These are phyloP conservation scores for Fusarium proliferatum DNA, from an alignment of 2,329 filamentous ascomycete species.

Conservation along the genomic window DNA sequence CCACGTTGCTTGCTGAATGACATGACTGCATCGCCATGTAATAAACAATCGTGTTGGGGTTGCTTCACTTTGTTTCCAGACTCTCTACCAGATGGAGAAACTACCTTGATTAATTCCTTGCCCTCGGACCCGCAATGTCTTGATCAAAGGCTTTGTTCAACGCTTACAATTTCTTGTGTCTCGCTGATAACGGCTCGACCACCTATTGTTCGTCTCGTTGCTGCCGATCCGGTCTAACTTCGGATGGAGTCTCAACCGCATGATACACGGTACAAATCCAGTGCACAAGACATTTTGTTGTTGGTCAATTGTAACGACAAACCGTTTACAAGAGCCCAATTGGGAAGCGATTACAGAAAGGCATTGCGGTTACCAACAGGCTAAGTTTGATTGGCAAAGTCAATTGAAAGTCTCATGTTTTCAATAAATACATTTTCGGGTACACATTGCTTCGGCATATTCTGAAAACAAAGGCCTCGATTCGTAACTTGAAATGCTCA, in stretches of 20 bases:
- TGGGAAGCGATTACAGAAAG: neutral
- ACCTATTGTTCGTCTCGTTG: conserved; percentile 2
- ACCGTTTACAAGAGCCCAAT: neutral
- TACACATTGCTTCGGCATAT: neutral
- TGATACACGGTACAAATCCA: neutral
- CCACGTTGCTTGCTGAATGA: conserved; percentile 3
- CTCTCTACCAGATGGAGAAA: neutral
- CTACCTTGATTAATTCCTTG: neutral
- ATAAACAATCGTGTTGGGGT: neutral
- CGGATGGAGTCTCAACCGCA: neutral
- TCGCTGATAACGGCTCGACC: neutral
- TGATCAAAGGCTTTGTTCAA: neutral
- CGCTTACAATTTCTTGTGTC: conserved; percentile 10
- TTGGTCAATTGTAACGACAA: neutral
- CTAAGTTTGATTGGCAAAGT: neutral
- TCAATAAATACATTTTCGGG: neutral
- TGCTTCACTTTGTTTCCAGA: neutral
- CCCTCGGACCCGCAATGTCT: neutral
- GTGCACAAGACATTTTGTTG: neutral
- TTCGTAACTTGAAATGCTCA: neutral
- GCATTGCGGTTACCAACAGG: neutral
- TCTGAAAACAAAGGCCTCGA: neutral
- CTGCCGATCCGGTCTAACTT: neutral
- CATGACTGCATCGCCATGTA: neutral
- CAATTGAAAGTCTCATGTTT: neutral